phyloP scores from a whole-genome alignment of 257 asterid species.

The Jasminum sambac region DNA sequence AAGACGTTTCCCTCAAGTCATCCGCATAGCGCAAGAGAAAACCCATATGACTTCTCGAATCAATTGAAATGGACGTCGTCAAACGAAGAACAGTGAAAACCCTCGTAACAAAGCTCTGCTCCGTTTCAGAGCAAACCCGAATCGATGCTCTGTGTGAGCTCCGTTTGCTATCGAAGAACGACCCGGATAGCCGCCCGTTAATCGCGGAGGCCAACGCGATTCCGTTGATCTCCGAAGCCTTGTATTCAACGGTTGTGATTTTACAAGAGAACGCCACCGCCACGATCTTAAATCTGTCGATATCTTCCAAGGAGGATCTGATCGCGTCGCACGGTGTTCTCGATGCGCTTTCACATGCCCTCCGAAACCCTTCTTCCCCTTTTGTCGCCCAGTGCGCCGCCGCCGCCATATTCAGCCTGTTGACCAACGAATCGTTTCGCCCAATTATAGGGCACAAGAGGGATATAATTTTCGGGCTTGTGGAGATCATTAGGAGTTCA shows the following conservation, averaged over 20 bases:
- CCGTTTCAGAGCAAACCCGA: constrained; percentile 84
- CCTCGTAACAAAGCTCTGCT: constrained; percentile 70
- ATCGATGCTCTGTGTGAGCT: constrained; percentile 84
- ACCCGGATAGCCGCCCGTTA: constrained; percentile 64
- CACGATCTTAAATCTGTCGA: constrained; percentile 76
- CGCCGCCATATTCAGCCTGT: constrained; percentile 71
- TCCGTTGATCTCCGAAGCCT: constrained; percentile 71
- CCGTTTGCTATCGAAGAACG: constrained; percentile 72
- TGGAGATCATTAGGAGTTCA: constrained; percentile 53
- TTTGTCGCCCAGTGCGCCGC: constrained; percentile 82
- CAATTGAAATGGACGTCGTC: constrained; percentile 57
- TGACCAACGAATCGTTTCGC: constrained; percentile 60
- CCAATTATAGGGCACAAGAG: constrained; percentile 84
- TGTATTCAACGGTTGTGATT: constrained; percentile 56
- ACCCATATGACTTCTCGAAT: constrained; percentile 15
- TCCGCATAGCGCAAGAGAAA: not conserved
- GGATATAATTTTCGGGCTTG: constrained; percentile 78
- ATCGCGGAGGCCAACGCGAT: constrained; percentile 79
- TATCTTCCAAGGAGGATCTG: constrained; percentile 64
- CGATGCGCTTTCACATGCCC: constrained; percentile 94
- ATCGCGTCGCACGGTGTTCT: constrained; percentile 81
- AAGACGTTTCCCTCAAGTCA: constrained; percentile 26
- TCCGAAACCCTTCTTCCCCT: constrained; percentile 75
- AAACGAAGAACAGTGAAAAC: constrained; percentile 59
- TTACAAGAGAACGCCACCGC: constrained; percentile 94